Conservation (phyloP, 163 green algal species). For the Chloroidium sp. region DNA sequence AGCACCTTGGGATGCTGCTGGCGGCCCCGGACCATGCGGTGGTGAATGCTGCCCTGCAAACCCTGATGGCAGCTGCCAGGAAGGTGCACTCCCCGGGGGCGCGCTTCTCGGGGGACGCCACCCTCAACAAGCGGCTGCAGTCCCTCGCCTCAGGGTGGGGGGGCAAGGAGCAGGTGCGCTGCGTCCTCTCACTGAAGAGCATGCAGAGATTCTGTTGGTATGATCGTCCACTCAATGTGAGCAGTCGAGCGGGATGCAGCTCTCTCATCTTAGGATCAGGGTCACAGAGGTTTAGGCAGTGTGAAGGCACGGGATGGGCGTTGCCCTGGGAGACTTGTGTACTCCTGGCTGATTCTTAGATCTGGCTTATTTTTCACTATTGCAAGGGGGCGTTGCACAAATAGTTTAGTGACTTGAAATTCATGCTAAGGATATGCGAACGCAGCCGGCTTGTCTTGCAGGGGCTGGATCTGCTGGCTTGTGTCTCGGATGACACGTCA, state of each 20-base stretch:
- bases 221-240: not conserved
- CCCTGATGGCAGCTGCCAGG: constrained; percentile 35
- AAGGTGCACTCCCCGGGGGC: constrained; percentile 60
- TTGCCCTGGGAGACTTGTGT: no score
- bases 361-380: no score
- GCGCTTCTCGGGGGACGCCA: constrained; percentile 48
- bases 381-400: no score
- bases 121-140: constrained; percentile 58
- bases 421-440: no score
- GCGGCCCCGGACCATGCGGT: constrained; percentile 51
- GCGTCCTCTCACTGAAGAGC: not conserved
- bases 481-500: constrained; percentile 25
- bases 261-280: not conserved
- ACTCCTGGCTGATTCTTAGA: no score
- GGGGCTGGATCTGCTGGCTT: constrained; percentile 61
- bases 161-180: constrained; percentile 61
- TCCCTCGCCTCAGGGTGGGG: constrained; percentile 69
- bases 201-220: constrained; percentile 3
- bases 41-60: constrained; percentile 51
- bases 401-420: no score
- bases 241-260: not conserved
- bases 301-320: no score
- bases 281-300: no score
- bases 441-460: constrained; percentile 16
- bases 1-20: constrained; percentile 74